These are phyloP conservation scores for Wickerhamiella parazyma DNA, from an alignment of 805 yeast genomes.

Conservation along the genomic window DNA sequence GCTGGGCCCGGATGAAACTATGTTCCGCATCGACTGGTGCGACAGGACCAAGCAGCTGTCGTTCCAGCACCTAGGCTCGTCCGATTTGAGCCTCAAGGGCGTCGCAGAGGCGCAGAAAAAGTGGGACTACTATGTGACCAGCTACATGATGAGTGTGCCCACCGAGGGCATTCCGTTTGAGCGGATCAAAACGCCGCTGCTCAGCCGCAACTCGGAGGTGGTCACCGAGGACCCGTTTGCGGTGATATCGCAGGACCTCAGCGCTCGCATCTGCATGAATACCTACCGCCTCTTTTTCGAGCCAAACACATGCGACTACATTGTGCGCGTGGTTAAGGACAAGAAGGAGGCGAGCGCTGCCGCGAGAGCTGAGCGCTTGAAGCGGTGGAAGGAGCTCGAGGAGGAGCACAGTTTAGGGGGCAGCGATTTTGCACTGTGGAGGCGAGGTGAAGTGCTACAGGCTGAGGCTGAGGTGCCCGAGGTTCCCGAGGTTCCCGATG, in stretches of 20 bases:
- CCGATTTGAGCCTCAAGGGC: constrained; percentile 74
- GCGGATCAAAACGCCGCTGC: constrained; percentile 64
- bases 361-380: not conserved
- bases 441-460: not conserved
- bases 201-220: constrained; percentile 32
- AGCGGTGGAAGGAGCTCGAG: constrained; percentile 1
- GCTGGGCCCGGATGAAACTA: constrained; percentile 76
- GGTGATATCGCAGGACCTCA: constrained; percentile 50
- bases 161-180: constrained; percentile 87
- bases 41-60: constrained; percentile 38
- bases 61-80: constrained; percentile 74
- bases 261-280: constrained; percentile 64
- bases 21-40: constrained; percentile 75
- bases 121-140: constrained; percentile 89
- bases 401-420: not conserved
- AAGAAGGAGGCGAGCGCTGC: not conserved
- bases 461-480: not conserved
- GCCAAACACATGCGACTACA: constrained; percentile 63
- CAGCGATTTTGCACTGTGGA: not conserved
- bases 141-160: constrained; percentile 88
- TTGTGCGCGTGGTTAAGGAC: constrained; percentile 21
- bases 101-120: constrained; percentile 55
- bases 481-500: too few relatives aligned
- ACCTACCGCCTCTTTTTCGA: constrained; percentile 74
- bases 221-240: constrained; percentile 31